Base-by-base conservation (phyloP, 352 stramenopile species). In the Globisporangium splendens region DNA sequence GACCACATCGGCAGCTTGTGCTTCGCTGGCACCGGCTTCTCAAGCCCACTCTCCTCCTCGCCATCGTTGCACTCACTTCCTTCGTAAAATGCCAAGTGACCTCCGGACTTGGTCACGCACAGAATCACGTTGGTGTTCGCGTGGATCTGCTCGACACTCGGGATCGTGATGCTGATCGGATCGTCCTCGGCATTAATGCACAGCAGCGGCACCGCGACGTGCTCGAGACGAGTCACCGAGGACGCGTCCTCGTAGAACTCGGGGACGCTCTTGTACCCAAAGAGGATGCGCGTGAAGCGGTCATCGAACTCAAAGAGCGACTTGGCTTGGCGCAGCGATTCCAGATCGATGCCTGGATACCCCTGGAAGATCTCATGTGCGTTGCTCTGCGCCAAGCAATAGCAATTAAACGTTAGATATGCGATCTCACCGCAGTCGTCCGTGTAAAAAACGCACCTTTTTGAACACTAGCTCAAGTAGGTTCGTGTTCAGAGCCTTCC, bases 1-100 rank as follows among this genome's bases (percentile, higher is more conserved):
- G 68, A 79, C 71, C 71, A 79, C 46, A 60, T 61, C 7, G 43
- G 59, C 17, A 73, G 56, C n/a, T 35, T 35, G 28, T 35, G 28
- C 28, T 35, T 35, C 28, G 28, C 28, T 35, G 28, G n/a, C n/a
- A n/a, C n/a, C n/a, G n/a, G n/a, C 10, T 35, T 35, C 5, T 8
- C 28, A 4, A 35, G 28, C 28, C 28, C 28, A 10, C 28, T 35
- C 28, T 35, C 28, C 28, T 35, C 28, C 5, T 35, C 28, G 5
- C 7, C 28, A 10, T 35, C 28, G 5, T 35, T 35, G 28, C 28
- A 35, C 28, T 35, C 28, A 65, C 44, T 14, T 49, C 75, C 50
- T 60, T 88, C 70, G 54, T 86, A 91, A 52, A 91, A 93, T 0
- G 65, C 79, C 50, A 93, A 67, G 62, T 91, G 84, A 17, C 81